phyloP scores from a whole-genome alignment of 1,139 yeast genomes.

The Yamadazyma triangularis region DNA sequence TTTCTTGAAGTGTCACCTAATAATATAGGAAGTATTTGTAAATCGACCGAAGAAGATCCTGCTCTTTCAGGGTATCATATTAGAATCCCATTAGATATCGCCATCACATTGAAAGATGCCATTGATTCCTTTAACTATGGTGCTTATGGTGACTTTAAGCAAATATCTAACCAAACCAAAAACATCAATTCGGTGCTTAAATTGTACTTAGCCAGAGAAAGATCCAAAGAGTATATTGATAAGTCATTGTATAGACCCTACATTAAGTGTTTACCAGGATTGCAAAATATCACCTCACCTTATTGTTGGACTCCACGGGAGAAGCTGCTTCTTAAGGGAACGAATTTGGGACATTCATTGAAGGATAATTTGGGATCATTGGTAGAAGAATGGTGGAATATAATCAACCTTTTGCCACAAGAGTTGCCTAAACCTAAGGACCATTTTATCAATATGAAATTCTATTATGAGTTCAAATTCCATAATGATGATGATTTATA shows the following conservation, averaged over 20 bases:
- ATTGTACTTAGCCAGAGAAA: constrained; percentile 40
- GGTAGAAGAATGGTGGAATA: constrained; percentile 52
- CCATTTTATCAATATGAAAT: constrained; percentile 41
- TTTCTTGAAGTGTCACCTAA: constrained; percentile 18
- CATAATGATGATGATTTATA: constrained; percentile 35
- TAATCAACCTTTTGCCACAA: constrained; percentile 33
- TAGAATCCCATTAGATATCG: constrained; percentile 33
- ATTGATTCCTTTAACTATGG: constrained; percentile 27
- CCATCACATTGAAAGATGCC: constrained; percentile 43
- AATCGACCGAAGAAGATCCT: constrained; percentile 6
- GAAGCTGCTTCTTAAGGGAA: constrained; percentile 51
- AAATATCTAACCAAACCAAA: constrained; percentile 14
- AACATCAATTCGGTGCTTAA: constrained; percentile 45
- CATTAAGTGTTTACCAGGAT: constrained; percentile 53
- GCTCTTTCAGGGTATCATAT: constrained; percentile 16
- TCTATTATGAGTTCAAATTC: constrained; percentile 45
- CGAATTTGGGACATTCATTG: constrained; percentile 45
- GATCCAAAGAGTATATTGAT: constrained; percentile 12
- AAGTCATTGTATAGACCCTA: constrained; percentile 43
- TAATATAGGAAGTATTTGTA: constrained; percentile 39
- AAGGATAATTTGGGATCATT: constrained; percentile 27
- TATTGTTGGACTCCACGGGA: constrained; percentile 58
- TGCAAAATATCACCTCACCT: constrained; percentile 50
- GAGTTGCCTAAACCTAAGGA: constrained; percentile 24
- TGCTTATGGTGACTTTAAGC: constrained; percentile 12